Evolutionary conservation across 2,329 filamentous ascomycete genomes (phyloP), one percentile per base, ranked within the genome.

Genomic region (Scorias spongiosa): DNA sequence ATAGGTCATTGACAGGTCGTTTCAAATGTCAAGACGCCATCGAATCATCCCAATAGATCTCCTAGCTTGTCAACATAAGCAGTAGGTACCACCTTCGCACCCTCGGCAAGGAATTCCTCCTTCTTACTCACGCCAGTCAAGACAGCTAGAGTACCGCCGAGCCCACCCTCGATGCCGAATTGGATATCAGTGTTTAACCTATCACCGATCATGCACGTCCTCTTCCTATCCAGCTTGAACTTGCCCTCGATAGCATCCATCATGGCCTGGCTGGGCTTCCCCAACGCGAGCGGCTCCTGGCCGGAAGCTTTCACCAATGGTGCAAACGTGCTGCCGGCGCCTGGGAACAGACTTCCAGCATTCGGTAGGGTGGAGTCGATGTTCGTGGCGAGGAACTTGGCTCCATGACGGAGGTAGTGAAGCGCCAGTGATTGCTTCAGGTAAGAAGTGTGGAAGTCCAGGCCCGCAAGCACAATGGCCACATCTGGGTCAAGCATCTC

Each of bases 231-330:
- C 43, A 98, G 81, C 52, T 83, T 74, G 63, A 96, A 95, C 64
- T 93, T 94, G 46, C 89, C 89, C 69, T 96, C 89, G 45, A 98
- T 83, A 2, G 91, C 87, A 62, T 96, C 89, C 89, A 98, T 94
- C 91, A 98, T 98, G 3, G 89, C 89, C 68, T 94, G 87, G 60
- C 86, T 94, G 2, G 91, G 91, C 67, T 98, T 98, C 1, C 91
- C 91, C 36, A 96, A 67, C 2, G 84, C 79, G 29, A 86, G 65
- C 1, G 91, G 89, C 55, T 82, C 71, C 59, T 76, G 66, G 2
- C 72, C 72, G 14, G 65, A 66, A 3, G 68, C 66, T 50, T 82
- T 81, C 43, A 81, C 71, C 47, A 98, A 66, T 2, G 87, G 85
- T 20, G 84, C 78, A 41, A 81, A 80, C 50, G 85, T 80, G 2